A percentile compares a stretch with the other conserved stretches of the same genome.
Evolutionary conservation across 1,284 basidiomycete genomes (phyloP).

Genomic region (Abortiporus biennis): DNA sequence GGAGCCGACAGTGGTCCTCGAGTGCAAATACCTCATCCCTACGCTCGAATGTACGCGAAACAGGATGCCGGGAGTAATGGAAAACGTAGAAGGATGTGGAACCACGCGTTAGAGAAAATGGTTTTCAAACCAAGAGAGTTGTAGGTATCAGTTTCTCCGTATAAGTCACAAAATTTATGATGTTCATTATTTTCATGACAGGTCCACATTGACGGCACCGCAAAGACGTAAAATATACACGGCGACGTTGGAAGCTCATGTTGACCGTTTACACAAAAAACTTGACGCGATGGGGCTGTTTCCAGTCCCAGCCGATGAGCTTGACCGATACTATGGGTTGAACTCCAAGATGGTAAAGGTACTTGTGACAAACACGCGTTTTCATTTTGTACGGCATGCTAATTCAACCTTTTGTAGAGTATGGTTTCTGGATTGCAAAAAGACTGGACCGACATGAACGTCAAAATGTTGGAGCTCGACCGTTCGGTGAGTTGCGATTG

Average conservation of each 20-base stretch:
- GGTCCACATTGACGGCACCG: slow-evolving; percentile 56
- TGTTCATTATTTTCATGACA: background rate
- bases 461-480: slow-evolving; percentile 61
- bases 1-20: slow-evolving; percentile 12
- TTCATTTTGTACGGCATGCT: background rate
- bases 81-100: slow-evolving; percentile 69
- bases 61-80: slow-evolving; percentile 38
- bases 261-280: slow-evolving; percentile 24
- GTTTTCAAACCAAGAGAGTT: slow-evolving; percentile 63
- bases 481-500: slow-evolving; percentile 42
- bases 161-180: background rate
- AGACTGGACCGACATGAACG: slow-evolving; percentile 47
- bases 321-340: slow-evolving; percentile 22
- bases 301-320: slow-evolving; percentile 20
- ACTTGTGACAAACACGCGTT: slow-evolving; percentile 4
- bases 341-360: slow-evolving; percentile 73
- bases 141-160: slow-evolving; percentile 28
- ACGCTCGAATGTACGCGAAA: slow-evolving; percentile 56
- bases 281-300: slow-evolving; percentile 16
- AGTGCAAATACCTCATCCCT: slow-evolving; percentile 50
- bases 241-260: slow-evolving; percentile 26
- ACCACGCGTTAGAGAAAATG: slow-evolving; percentile 64
- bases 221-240: slow-evolving; percentile 32
- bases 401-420: slow-evolving; percentile 36
- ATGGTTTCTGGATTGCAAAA: slow-evolving; percentile 67